Base-by-base conservation (phyloP, 2,329 filamentous ascomycete genomes). In the Aspergillus spinulosporus region DNA sequence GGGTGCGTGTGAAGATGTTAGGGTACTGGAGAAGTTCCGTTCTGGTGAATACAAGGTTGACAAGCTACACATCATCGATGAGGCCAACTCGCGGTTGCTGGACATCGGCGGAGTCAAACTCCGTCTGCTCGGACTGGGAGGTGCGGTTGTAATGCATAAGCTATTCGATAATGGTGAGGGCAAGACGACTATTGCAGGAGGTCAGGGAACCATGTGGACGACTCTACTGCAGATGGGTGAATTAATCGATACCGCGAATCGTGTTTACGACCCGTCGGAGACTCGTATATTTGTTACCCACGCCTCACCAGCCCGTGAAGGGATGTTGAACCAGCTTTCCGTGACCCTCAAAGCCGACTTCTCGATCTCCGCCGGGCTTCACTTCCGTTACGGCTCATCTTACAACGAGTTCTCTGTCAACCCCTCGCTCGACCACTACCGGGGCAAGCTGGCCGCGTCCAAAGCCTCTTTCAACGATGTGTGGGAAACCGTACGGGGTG, bases 341-440 rank as follows among this genome's bases (percentile, higher is more conserved):
- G 94, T 99, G 50, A 95, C 92, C 1, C 84, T 99, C 52, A 99
- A 99, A 78, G 92, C 94, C 34, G 94, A 99, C 73, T 99, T 99
- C 76, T 99, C 94, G 26, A 88, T 99, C 69, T 99, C 94, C 8
- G 94, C 94, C 49, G 94, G 94, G 67, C 86, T 99, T 29, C 94
- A 99, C 77, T 99, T 99, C 86, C 85, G 94, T 63, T 99, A 99
- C 66, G 94, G 95, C 62, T 97, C 93, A 75, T 99, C 95, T 1
- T 99, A 99, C 82, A 99, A 99, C 76, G 95, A 99, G 74, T 99
- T 99, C 78, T 97, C 92, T 62, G 94, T 99, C 70, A 99, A 99
- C 74, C 95, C 94, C 2, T 97, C 93, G 0, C 82, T 99, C 54
- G 94, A 99, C 68, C 94, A 99, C 77, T 99, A 99, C 76, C 91